Conservation (phyloP, 352 stramenopile species). For the Phytophthora fragariaefolia region DNA sequence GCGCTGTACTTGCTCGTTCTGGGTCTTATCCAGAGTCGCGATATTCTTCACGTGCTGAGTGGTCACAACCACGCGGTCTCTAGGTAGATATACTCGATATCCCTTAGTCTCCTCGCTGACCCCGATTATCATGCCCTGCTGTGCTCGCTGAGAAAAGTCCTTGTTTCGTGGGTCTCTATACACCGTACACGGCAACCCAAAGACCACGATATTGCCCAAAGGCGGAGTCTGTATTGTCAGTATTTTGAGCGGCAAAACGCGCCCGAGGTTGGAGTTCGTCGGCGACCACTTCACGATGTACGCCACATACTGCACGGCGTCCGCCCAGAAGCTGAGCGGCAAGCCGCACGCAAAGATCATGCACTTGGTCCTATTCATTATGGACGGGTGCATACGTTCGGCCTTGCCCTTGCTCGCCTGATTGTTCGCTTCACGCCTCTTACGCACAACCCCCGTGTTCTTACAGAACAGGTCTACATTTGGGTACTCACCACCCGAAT, state of each 20-base stretch:
- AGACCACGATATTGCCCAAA: conserved; percentile 17
- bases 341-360: too few relatives aligned
- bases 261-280: conserved; percentile 20
- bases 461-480: conserved; percentile 6
- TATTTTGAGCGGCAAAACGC: conserved; percentile 16
- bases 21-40: background rate
- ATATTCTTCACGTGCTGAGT: conserved; percentile 11
- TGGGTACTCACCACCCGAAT: conserved; percentile 1
- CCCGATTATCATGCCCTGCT: conserved; percentile 16
- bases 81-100: conserved; percentile 11
- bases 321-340: too few relatives aligned
- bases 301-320: conserved; percentile 31
- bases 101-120: conserved; percentile 23
- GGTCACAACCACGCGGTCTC: background rate
- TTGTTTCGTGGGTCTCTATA: too few relatives aligned
- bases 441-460: background rate
- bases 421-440: background rate
- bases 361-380: too few relatives aligned
- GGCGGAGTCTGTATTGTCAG: conserved; percentile 6
- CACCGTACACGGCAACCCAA: conserved; percentile 11
- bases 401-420: background rate
- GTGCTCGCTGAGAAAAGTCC: too few relatives aligned
- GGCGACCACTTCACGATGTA: conserved; percentile 38
- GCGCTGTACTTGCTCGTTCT: conserved; percentile 3
- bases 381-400: too few relatives aligned